Evolutionary conservation across 495 filamentous ascomycete species (phyloP).

Genomic region (Trichoderma asperelloides): DNA sequence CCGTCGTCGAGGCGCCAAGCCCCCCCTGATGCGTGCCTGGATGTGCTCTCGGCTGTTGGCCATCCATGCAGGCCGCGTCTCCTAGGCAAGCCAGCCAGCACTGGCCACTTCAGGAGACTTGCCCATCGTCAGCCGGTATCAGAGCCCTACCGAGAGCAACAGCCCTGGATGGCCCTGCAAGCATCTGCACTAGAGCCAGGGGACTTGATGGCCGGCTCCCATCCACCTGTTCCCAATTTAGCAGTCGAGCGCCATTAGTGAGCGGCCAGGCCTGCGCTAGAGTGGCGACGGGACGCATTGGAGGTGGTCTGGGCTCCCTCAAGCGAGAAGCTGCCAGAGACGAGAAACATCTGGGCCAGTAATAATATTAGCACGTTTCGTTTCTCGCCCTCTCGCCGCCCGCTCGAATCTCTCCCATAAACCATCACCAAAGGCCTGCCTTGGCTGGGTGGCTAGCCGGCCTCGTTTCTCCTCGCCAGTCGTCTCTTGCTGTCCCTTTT

Average conservation of each 20-base stretch:
- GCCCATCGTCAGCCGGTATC: background rate
- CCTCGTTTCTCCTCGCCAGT: background rate
- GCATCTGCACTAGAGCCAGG: conserved; percentile 1
- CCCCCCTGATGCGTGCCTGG: background rate
- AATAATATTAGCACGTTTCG: conserved; percentile 3
- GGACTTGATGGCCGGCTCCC: background rate
- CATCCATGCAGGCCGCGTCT: background rate
- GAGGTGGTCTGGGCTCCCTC: conserved; percentile 5
- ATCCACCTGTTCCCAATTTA: conserved; percentile 3
- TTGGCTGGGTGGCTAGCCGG: conserved; percentile 3
- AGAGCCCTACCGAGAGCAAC: background rate
- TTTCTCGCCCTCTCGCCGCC: background rate
- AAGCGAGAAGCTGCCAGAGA: background rate
- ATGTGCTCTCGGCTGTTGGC: conserved; percentile 1
- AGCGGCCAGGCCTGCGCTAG: conserved; percentile 7
- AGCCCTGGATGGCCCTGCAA: background rate
- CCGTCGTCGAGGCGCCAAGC: conserved; percentile 3
- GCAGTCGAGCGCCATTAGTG: conserved; percentile 6
- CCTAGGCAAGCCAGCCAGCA: background rate
- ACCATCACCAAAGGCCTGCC: conserved; percentile 1
- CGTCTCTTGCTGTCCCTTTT: background rate
- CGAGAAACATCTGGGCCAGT: background rate
- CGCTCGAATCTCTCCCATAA: background rate
- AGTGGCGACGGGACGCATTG: background rate
- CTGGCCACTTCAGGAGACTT: conserved; percentile 5